phyloP scores from a whole-genome alignment of 192 early-diverging fungal species.

The Coemansia sp. region DNA sequence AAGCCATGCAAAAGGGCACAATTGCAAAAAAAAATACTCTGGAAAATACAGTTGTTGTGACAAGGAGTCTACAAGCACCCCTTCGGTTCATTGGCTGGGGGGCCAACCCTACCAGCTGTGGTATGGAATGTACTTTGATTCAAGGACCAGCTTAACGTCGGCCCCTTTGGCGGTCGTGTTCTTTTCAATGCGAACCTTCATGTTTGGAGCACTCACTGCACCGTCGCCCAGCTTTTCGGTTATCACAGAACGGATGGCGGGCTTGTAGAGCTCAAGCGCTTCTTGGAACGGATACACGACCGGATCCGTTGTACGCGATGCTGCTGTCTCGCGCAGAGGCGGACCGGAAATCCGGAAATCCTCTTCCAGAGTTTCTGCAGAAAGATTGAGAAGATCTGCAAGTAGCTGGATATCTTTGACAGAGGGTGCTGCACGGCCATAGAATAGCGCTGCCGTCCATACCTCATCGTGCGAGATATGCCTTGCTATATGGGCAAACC shows the following conservation, averaged over 20 bases:
- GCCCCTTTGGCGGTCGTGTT: slow-evolving; percentile 12
- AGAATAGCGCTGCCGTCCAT: slow-evolving; percentile 68
- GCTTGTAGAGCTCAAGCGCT: slow-evolving; percentile 45
- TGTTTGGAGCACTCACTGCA: slow-evolving; percentile 26
- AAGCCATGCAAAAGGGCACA: too few species aligned
- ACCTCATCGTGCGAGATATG: slow-evolving; percentile 61
- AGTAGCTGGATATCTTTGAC: slow-evolving; percentile 42
- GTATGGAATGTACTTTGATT: slow-evolving; percentile 32
- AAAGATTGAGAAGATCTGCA: slow-evolving; percentile 44
- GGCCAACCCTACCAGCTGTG: slow-evolving; percentile 38
- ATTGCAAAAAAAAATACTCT: too few species aligned
- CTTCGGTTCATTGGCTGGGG: background rate
- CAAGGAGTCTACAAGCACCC: background rate
- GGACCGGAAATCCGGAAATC: slow-evolving; percentile 47
- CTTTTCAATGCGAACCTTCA: slow-evolving; percentile 41
- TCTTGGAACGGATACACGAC: slow-evolving; percentile 39
- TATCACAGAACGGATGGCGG: slow-evolving; percentile 39
- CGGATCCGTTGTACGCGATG: slow-evolving; percentile 17
- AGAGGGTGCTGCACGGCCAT: slow-evolving; percentile 61
- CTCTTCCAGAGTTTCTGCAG: slow-evolving; percentile 43
- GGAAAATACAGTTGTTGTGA: too few species aligned
- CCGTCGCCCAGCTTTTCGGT: slow-evolving; percentile 49
- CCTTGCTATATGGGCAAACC: slow-evolving; percentile 60
- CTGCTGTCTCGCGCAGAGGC: slow-evolving; percentile 16
- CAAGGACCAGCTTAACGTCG: slow-evolving; percentile 32